A percentile compares a stretch with the other conserved stretches of the same genome.
phyloP scores from a whole-genome alignment of 2,329 filamentous ascomycete genomes.

The Calonectria naviculata region DNA sequence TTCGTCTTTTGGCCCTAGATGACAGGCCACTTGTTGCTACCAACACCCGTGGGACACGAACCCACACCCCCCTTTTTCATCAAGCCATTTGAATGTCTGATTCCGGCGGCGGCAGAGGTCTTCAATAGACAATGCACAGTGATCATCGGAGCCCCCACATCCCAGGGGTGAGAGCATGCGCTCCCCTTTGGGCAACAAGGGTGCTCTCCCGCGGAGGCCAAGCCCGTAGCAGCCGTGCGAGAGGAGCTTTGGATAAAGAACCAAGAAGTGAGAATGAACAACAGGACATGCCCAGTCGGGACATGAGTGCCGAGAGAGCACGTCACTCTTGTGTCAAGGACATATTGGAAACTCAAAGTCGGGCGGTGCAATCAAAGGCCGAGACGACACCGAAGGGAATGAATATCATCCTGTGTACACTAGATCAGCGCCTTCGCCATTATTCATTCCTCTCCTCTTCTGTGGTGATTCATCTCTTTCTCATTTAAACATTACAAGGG shows the following conservation, averaged over 20 bases:
- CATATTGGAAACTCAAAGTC: background rate
- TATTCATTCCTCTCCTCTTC: background rate
- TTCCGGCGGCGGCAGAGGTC: background rate
- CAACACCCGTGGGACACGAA: background rate
- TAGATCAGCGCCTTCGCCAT: background rate
- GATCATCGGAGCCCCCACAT: background rate
- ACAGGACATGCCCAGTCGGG: background rate
- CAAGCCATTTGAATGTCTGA: background rate
- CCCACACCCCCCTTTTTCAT: background rate
- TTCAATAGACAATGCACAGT: constrained; percentile 1
- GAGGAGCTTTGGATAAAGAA: background rate
- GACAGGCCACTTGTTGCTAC: background rate
- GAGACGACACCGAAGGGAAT: background rate
- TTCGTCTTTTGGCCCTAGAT: background rate
- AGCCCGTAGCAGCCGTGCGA: background rate
- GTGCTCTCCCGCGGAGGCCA: background rate
- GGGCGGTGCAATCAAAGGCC: background rate
- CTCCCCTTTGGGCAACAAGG: background rate
- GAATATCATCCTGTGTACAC: background rate
- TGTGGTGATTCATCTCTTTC: background rate
- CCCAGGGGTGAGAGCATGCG: background rate
- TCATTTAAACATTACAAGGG: background rate
- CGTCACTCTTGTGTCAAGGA: background rate
- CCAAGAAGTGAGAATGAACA: background rate
- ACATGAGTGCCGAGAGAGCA: background rate